phyloP scores from a whole-genome alignment of 345 rosid genomes.

The Brassica napus region DNA sequence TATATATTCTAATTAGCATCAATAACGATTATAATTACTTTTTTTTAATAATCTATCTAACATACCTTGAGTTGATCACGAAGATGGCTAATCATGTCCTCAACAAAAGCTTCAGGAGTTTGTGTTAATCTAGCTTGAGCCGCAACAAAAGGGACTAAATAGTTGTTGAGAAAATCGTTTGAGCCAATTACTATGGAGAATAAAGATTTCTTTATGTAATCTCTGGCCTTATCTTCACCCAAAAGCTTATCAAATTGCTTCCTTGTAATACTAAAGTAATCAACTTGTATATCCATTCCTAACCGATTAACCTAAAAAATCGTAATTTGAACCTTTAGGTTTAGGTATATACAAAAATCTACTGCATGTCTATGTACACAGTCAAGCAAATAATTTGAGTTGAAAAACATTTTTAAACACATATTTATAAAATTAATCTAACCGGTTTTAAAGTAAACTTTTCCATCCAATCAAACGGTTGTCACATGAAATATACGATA shows the following conservation, averaged over 20 bases:
- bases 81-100: constrained; percentile 68
- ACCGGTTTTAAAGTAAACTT: constrained; percentile 2
- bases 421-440: not conserved
- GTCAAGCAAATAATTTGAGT: not conserved
- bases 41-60: not conserved
- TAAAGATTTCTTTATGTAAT: constrained; percentile 58
- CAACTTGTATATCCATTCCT: constrained; percentile 86
- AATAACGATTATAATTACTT: not conserved
- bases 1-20: not conserved
- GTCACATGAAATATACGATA: not conserved
- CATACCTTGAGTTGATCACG: constrained; percentile 63
- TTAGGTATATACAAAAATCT: not conserved
- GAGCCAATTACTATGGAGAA: constrained; percentile 85
- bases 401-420: not conserved
- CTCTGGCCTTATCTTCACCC: constrained; percentile 70
- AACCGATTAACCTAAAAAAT: constrained; percentile 69
- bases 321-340: not conserved
- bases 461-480: constrained; percentile 10
- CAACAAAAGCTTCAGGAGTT: constrained; percentile 68
- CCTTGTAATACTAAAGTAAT: constrained; percentile 70
- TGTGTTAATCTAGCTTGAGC: constrained; percentile 66
- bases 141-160: constrained; percentile 81
- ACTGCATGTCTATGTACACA: not conserved
- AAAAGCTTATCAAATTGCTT: constrained; percentile 64
- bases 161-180: constrained; percentile 89